A percentile compares a stretch with the other conserved stretches of the same genome.
Conservation (phyloP, 139 green algal genomes). For the Chara braunii region DNA sequence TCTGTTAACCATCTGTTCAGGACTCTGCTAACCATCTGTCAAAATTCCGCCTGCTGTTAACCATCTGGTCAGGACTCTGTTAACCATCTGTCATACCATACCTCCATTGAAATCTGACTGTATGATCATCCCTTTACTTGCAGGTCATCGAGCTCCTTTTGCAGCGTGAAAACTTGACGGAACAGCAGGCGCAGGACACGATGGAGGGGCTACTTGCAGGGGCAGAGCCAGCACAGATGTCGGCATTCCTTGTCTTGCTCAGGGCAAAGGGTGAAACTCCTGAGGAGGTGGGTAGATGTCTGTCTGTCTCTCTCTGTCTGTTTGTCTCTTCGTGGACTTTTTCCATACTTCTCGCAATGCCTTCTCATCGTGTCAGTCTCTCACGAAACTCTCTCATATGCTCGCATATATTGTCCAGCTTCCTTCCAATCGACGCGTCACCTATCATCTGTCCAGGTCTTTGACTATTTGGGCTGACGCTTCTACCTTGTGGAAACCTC, state of each 20-base stretch:
- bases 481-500: no score
- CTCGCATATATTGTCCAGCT: neutral
- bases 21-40: no score
- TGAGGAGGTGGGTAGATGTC: constrained; percentile 59
- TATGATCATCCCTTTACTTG: no score
- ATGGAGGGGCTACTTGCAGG: constrained; percentile 60
- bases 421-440: neutral
- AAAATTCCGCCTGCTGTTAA: no score
- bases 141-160: constrained; percentile 63
- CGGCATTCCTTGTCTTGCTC: constrained; percentile 90
- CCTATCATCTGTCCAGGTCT: neutral
- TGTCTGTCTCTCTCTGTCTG: neutral
- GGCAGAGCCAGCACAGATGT: constrained; percentile 66
- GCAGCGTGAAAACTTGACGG: constrained; percentile 52
- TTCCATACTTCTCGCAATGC: neutral
- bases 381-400: neutral
- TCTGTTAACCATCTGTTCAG: no score
- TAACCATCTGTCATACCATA: no score
- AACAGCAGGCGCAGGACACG: constrained; percentile 52
- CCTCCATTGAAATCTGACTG: no score
- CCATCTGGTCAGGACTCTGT: no score
- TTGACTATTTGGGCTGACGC: neutral
- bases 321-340: neutral
- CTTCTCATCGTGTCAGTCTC: neutral
- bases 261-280: constrained; percentile 93